phyloP scores from a whole-genome alignment of 2,329 filamentous ascomycete species.

The Botrytis pseudocinerea region DNA sequence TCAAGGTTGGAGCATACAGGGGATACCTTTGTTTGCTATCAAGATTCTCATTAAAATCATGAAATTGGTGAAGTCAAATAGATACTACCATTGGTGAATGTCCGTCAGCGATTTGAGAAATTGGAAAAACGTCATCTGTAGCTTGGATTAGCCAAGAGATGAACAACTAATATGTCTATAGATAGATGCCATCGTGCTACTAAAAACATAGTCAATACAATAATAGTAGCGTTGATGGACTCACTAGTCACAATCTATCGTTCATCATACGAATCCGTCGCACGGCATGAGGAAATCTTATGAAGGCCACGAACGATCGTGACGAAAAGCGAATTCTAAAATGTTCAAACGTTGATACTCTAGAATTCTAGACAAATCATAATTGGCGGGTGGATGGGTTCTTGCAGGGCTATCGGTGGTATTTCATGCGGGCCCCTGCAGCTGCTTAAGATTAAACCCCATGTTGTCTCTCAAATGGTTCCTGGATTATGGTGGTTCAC shows the following conservation, averaged over 20 bases:
- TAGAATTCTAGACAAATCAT: slow-evolving; percentile 4
- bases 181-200: background rate
- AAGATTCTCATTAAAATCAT: background rate
- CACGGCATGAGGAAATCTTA: background rate
- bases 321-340: background rate
- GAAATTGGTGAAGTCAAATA: background rate
- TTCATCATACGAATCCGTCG: background rate
- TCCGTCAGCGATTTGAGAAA: background rate
- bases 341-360: background rate
- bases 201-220: background rate
- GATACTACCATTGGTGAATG: background rate
- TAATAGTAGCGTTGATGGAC: background rate
- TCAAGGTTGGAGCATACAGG: background rate
- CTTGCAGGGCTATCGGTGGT: background rate
- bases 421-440: background rate
- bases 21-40: background rate
- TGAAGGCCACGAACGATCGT: background rate
- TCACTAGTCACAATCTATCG: background rate
- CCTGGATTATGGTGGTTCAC: background rate
- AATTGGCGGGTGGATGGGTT: background rate
- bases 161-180: background rate
- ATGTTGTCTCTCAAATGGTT: slow-evolving; percentile 6
- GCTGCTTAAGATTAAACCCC: slow-evolving; percentile 2
- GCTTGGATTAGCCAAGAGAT: background rate
- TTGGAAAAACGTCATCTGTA: background rate